phyloP scores from a whole-genome alignment of 768 basidiomycete species.

The Mycena haematopus region DNA sequence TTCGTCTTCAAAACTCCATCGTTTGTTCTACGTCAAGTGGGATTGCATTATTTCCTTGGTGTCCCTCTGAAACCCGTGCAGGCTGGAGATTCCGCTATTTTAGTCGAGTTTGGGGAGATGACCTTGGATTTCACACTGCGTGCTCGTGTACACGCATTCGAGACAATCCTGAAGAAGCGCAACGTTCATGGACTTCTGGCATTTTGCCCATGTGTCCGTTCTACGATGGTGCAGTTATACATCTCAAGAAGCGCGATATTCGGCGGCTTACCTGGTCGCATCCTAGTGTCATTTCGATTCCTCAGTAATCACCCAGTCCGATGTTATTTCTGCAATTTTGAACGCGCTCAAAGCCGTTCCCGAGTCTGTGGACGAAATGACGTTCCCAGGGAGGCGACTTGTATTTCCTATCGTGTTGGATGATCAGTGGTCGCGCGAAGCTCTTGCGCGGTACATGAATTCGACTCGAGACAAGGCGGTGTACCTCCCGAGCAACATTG shows the following conservation, averaged over 20 bases:
- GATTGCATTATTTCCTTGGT: neutral
- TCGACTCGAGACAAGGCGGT: slow-evolving; percentile 61
- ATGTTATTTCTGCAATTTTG: slow-evolving; percentile 50
- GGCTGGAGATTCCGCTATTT: slow-evolving; percentile 70
- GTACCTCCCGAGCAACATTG: slow-evolving; percentile 73
- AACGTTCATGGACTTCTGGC: slow-evolving; percentile 44
- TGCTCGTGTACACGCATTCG: slow-evolving; percentile 64
- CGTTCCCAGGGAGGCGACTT: slow-evolving; percentile 58
- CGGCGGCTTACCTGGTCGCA: neutral
- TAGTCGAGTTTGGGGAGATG: slow-evolving; percentile 68
- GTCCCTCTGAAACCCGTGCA: slow-evolving; percentile 28
- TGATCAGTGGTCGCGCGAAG: slow-evolving; percentile 62
- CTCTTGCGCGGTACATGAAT: slow-evolving; percentile 62
- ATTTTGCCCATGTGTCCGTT: slow-evolving; percentile 62
- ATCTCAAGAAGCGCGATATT: neutral
- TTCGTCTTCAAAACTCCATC: slow-evolving; percentile 35
- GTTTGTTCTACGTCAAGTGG: slow-evolving; percentile 63
- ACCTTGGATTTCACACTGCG: slow-evolving; percentile 57
- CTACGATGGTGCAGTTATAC: slow-evolving; percentile 55
- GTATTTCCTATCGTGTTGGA: slow-evolving; percentile 69
- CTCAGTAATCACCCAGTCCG: slow-evolving; percentile 44
- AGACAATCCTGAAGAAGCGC: slow-evolving; percentile 43
- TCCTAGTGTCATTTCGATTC: slow-evolving; percentile 59
- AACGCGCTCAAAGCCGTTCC: slow-evolving; percentile 48
- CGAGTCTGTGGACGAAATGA: slow-evolving; percentile 43